Evolutionary conservation across 768 basidiomycete species (phyloP).

Genomic region (Tylopilus felleus): DNA sequence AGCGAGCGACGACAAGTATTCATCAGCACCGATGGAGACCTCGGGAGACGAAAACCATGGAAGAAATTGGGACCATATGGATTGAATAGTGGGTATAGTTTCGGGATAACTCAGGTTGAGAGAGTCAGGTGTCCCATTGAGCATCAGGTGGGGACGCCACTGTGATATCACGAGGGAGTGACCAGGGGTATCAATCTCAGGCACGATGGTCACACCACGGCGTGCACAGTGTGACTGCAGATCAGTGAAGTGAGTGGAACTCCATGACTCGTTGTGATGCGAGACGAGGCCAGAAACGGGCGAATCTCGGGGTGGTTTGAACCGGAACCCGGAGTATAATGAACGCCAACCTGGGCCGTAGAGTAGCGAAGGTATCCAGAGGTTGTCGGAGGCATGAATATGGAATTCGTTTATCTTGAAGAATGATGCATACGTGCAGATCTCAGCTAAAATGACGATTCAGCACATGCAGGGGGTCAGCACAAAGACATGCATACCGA

Average conservation of each 20-base stretch:
- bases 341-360: slow-evolving; percentile 38
- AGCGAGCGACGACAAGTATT: slow-evolving; percentile 37
- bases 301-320: slow-evolving; percentile 36
- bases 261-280: slow-evolving; percentile 41
- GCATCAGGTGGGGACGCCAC: slow-evolving; percentile 39
- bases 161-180: slow-evolving; percentile 44
- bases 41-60: slow-evolving; percentile 39
- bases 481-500: slow-evolving; percentile 24
- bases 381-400: slow-evolving; percentile 41
- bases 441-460: slow-evolving; percentile 30
- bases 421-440: slow-evolving; percentile 44
- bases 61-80: slow-evolving; percentile 41
- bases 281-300: slow-evolving; percentile 35
- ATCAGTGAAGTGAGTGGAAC: slow-evolving; percentile 27
- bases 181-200: slow-evolving; percentile 44
- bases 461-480: too few relatives aligned
- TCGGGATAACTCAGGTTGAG: slow-evolving; percentile 41
- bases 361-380: slow-evolving; percentile 41
- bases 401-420: slow-evolving; percentile 46
- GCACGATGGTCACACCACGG: slow-evolving; percentile 38
- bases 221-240: slow-evolving; percentile 37
- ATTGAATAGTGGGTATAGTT: slow-evolving; percentile 40
- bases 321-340: slow-evolving; percentile 42
- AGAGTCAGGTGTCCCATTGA: slow-evolving; percentile 33
- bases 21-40: slow-evolving; percentile 47